Conservation (phyloP, 805 yeast species). For the Barnettozyma botsteinii region DNA sequence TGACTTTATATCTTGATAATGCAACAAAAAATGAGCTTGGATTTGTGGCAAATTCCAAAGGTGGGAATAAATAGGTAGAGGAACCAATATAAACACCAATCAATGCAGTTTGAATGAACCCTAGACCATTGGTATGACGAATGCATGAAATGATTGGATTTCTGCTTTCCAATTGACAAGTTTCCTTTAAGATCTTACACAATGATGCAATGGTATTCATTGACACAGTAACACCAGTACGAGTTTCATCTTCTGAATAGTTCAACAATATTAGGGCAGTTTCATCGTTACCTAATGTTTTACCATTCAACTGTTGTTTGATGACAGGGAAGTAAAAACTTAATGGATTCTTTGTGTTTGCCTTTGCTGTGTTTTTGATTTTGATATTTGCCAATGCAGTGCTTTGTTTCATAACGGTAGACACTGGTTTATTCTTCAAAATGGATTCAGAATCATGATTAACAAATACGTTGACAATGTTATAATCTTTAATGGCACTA, state of each 20-base stretch:
- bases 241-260: constrained; percentile 66
- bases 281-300: constrained; percentile 26
- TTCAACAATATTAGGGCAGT: constrained; percentile 60
- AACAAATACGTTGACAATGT: constrained; percentile 65
- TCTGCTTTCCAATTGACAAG: constrained; percentile 72
- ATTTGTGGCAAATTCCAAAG: constrained; percentile 67
- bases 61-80: constrained; percentile 74
- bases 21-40: constrained; percentile 69
- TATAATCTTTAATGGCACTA: constrained; percentile 62
- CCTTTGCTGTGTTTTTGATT: constrained; percentile 61
- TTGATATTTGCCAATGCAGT: constrained; percentile 39
- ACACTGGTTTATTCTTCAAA: constrained; percentile 61
- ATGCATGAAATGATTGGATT: constrained; percentile 82
- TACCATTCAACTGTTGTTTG: constrained; percentile 12
- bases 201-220: constrained; percentile 65
- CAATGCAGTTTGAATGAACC: constrained; percentile 79
- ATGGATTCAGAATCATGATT: constrained; percentile 69
- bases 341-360: constrained; percentile 30
- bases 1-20: constrained; percentile 69
- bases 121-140: constrained; percentile 77
- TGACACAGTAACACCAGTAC: constrained; percentile 46
- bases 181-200: constrained; percentile 87
- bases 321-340: constrained; percentile 13
- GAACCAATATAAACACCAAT: constrained; percentile 86
- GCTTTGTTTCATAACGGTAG: constrained; percentile 48